Evolutionary conservation across 345 rosid genomes (phyloP).

Genomic region (Excoecaria cochinchinensis): DNA sequence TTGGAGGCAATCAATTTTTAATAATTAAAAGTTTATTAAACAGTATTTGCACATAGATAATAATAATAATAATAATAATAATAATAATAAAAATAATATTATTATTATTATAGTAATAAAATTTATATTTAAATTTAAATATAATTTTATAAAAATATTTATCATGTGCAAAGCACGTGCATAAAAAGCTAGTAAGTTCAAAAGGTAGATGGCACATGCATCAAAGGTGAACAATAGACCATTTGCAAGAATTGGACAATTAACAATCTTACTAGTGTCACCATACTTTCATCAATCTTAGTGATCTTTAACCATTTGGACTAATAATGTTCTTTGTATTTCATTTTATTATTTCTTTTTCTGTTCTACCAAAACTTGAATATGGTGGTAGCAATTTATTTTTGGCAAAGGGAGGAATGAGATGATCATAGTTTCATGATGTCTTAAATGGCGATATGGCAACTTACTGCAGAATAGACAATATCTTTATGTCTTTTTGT

Average conservation of each 20-base stretch:
- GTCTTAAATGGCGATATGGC: background rate
- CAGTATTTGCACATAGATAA: no score
- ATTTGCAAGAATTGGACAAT: background rate
- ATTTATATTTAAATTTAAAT: no score
- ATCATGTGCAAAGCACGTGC: no score
- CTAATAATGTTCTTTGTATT: no score
- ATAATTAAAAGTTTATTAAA: no score
- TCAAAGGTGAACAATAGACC: background rate
- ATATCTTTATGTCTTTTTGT: slow-evolving; percentile 4
- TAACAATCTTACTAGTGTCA: background rate
- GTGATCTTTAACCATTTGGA: no score
- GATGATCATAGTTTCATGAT: background rate
- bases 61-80: no score
- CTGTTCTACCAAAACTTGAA: background rate
- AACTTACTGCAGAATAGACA: background rate
- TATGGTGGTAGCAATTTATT: background rate
- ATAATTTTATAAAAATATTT: no score
- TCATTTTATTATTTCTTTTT: background rate
- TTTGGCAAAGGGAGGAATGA: background rate
- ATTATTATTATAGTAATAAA: no score
- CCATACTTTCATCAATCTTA: background rate
- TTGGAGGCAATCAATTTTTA: no score
- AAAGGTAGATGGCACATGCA: background rate
- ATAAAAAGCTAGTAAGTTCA: background rate
- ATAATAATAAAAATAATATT: no score